Evolutionary conservation across 2,329 filamentous ascomycete genomes (phyloP), one percentile per base, ranked within the genome.

Genomic region (Sphaerulina musiva): DNA sequence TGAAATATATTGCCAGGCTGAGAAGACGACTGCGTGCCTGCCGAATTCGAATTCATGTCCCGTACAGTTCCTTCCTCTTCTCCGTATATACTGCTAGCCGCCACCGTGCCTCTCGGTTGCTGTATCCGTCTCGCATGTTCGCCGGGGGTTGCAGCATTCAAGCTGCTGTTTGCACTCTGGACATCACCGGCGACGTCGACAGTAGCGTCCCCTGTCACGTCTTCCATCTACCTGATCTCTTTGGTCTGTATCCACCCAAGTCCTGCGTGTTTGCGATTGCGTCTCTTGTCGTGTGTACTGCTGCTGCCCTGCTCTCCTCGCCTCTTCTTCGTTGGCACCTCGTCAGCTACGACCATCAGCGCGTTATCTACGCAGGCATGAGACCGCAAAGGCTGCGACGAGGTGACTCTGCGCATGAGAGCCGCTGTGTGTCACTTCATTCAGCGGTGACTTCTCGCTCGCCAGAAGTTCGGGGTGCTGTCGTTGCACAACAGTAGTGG

Each of bases 211-310:
- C 40, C 40, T 42, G 14, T 42, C 11, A 26, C 20, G 20, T 20
- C 20, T 29, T n/a, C 42, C 60, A 60, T 60, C 61, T 61, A 63
- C 20, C 20, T 20, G 20, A 20, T 45, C 62, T 54, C 40, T 59
- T 60, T 9, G 60, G 60, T 42, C 54, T 53, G 34, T 38, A 12
- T 9, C 39, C 34, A 2, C 53, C 55, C 29, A 49, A 55, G 10
- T 54, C 32, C n/a, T 56, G 43, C 43, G 57, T 26, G 6, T 57
- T 58, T 11, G 51, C 48, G 53, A 62, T 62, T 36, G 46, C 59
- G 45, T 61, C 52, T 7, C 51, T 51, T 34, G 63, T 57, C 17
- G 38, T 46, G 10, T 57, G 63, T 57, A n/a, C 31, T 46, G 10
- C 57, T 38, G 3, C 34, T 38, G 10, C 12, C 5, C 6, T 7